phyloP scores from a whole-genome alignment of 306 rosid genomes.

The Benincasa hispida region DNA sequence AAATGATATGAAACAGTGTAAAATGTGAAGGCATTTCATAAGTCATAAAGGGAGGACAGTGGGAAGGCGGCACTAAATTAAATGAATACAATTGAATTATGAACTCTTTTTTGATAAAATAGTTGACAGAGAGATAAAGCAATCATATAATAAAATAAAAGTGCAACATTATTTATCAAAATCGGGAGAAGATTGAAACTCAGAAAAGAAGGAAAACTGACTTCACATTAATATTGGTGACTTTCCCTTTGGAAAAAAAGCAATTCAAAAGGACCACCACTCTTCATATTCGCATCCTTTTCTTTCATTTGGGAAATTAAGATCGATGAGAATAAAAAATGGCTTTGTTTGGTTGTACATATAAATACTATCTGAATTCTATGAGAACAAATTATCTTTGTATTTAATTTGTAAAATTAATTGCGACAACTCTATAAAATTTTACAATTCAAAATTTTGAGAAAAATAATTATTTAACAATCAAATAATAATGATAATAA shows the following conservation, averaged over 20 bases:
- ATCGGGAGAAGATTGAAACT: not conserved
- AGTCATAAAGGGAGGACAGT: not conserved
- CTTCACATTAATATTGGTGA: not conserved
- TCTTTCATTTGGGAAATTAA: not conserved
- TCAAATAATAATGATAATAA: too few relatives aligned
- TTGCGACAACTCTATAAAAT: too few relatives aligned
- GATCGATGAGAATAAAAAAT: too few relatives aligned
- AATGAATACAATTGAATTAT: not conserved
- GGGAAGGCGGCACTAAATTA: not conserved
- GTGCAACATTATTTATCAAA: not conserved
- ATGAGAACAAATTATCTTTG: too few relatives aligned
- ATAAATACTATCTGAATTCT: too few relatives aligned
- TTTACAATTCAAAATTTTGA: too few relatives aligned
- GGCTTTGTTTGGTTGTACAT: too few relatives aligned
- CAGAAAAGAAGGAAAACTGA: not conserved
- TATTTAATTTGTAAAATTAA: too few relatives aligned
- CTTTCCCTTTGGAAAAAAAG: not conserved
- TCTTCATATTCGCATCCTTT: not conserved
- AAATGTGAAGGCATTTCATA: too few relatives aligned
- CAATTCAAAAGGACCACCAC: not conserved
- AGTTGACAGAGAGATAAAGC: not conserved
- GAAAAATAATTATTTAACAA: too few relatives aligned
- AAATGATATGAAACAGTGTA: too few relatives aligned
- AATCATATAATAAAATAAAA: not conserved
- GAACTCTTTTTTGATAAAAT: not conserved